Evolutionary conservation across 1,139 yeast species (phyloP), one percentile per base, ranked within the genome.

Genomic region (Hyphopichia fennica): DNA sequence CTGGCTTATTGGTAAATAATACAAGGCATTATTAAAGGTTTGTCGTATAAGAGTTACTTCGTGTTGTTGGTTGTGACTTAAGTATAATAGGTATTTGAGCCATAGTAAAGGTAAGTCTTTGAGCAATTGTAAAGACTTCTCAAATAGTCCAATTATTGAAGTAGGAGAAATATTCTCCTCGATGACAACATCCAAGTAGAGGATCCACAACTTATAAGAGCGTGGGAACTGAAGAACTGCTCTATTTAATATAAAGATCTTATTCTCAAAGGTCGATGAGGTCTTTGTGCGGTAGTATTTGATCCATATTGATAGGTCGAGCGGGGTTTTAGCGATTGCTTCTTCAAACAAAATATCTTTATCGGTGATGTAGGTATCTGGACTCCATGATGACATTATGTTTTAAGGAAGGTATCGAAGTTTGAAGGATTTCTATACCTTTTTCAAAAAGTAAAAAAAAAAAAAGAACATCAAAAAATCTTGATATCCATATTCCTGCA

Each of bases 131-230:
- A 85, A 53, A 15, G 83, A 72, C 22, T 70, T 56, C 34, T 75
- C 76, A 55, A 81, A 86, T 17, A 76, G 62, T 9, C 50, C 44
- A 41, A 70, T 71, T 13, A 79, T 69, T 19, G 58, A 49, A 3
- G 41, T 46, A 43, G 60, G 72, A 56, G 18, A 65, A 41, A 4
- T 56, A 55, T 17, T 58, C 48, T n/a, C 69, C 51, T 62, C 48
- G 13, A 53, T 56, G 1, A 65, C 50, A 19, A 75, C 50, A 25
- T 71, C 74, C 27, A 83, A 53, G 49, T 81, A 82, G n/a, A 58
- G 36, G 42, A 62, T 58, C 90, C 90, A 84, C 35, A 85, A 56
- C 49, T 79, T 75, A 50, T 72, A 72, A 1, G 82, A 73, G 32
- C 79, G 56, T n/a, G 75, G 75, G 19, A 82, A 56, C 11, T 62